Evolutionary conservation across 352 stramenopile genomes (phyloP), one percentile per base, ranked within the genome.

Genomic region (Phytophthora capsici): DNA sequence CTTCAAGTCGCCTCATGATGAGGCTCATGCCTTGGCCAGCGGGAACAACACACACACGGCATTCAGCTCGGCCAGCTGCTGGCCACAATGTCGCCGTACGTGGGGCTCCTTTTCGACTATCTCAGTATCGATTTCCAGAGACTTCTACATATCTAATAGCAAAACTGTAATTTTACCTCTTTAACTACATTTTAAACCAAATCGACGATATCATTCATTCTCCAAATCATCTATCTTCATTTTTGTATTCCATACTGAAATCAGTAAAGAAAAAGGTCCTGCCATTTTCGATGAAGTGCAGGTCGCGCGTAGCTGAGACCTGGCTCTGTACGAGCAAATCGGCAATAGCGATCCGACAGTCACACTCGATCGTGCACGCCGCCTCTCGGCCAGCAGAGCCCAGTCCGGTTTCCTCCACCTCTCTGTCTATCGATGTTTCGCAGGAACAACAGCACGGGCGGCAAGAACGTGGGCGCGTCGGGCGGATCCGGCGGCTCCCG

Each of bases 371-470:
- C 54, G 28, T 9, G 28, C 28, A 34, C 28, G 28, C 43, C 14
- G 30, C 28, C 41, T 30, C 45, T 40, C 26, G 45, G 32, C 40
- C 45, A 52, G 34, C 16, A 34, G 16, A 41, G 41, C 58, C 46
- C 63, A 71, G 57, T 77, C 57, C 49, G n/a, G 50, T 51, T 73
- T 65, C 44, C 49, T 58, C 16, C 43, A 22, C 8, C 52, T 59
- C 25, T 44, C 49, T 57, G 19, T 23, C 3, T 52, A 36, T 56
- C 47, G 23, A 77, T 77, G 69, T 77, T 77, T 71, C 65, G 65
- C 28, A 77, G 60, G 60, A 66, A 71, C 56, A 77, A 77, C 56
- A 75, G 63, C 34, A 65, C 46, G 13, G 49, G 64, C 30, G 55
- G 49, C 51, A 77, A 74, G 45, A 70, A 51, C 41, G 43, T 22